Evolutionary conservation across 129 eudicot species (phyloP), one percentile per base, ranked within the genome.

Genomic region (Cynara cardunculus): DNA sequence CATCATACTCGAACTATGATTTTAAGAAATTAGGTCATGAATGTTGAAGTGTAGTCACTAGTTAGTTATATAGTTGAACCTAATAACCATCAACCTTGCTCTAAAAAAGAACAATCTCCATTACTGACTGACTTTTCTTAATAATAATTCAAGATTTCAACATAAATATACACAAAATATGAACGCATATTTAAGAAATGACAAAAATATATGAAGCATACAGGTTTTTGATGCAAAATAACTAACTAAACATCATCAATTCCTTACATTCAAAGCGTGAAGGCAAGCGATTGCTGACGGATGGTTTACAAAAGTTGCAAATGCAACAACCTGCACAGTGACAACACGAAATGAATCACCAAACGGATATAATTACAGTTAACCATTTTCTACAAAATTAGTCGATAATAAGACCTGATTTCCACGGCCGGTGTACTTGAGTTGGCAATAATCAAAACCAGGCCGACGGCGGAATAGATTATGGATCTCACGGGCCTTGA

Each of bases 351-450:
- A n/a, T 2, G 46, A 61, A 62, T n/a, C 16, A 80, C 44, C 10
- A 11, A 34, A 14, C 16, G 6, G 18, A 69, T 61, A 22, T 37
- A 34, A 7, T 14, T 10, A 39, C 12, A 73, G 24, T 37, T 27
- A 67, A 62, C 53, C 34, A 27, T 3, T 25, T 80, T 61, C 3
- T 1, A 64, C 32, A 27, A 72, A 72, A 81, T 26, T 12, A 77
- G 22, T 12, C n/a, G 31, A 24, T 24, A 49, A 82, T 1, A 65
- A 62, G 14, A 91, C 98, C 97, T 94, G 98, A 70, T 92, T 89
- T 62, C 94, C 96, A 70, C 96, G 93, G 53, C 98, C 98, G 53
- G 98, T 94, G 86, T 90, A 94, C 85, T 94, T 94, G 78, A 94
- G 92, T 69, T 94, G 97, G 86, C 94, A 92, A 46, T 87, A 86